Base-by-base conservation (phyloP, 2,329 filamentous ascomycete genomes). In the Taxawa tesnikishii region DNA sequence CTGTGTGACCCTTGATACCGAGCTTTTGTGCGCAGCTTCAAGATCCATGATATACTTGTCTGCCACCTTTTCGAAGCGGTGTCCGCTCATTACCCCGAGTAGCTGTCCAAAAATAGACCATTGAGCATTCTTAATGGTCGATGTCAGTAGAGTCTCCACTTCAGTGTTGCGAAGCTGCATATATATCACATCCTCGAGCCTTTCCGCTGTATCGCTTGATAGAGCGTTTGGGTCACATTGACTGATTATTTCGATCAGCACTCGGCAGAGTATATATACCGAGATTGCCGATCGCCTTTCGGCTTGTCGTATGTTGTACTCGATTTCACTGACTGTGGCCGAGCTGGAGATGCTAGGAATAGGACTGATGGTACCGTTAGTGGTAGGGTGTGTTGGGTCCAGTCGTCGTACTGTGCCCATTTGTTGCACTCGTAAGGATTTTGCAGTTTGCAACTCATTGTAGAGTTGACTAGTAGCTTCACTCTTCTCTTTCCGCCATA, bases 401-500 rank as follows among this genome's bases (percentile, higher is more conserved):
- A 36, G 25, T 4, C 38, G 36, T 17, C 38, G 33, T 12, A 32
- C 15, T 10, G 36, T 38, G 16, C 31, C 28, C 14, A 34, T 33
- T 19, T 27, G n/a, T 12, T 31, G 29, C 3, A 24, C 10, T 6
- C 14, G 9, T 7, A 26, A 24, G 5, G 34, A 29, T 9, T 27
- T 31, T 4, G 24, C 28, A 18, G 25, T 24, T 15, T 38, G 32
- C 16, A 53, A 34, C 36, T 55, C 51, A 15, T 38, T 44, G 32
- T 45, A 48, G 15, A 54, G 46, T 15, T 39, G 49, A 27, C 56
- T 55, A 16, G 87, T 85, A 14, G 80, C 76, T 56, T 96, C 88
- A 42, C 85, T 93, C 62, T 96, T 96, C 42, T 75, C 83, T 57
- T 94, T 96, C 34, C 90, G 77, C 90, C 90, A 98, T 18, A 93